Evolutionary conservation across 345 rosid genomes (phyloP).

Genomic region (Salix arbutifolia): DNA sequence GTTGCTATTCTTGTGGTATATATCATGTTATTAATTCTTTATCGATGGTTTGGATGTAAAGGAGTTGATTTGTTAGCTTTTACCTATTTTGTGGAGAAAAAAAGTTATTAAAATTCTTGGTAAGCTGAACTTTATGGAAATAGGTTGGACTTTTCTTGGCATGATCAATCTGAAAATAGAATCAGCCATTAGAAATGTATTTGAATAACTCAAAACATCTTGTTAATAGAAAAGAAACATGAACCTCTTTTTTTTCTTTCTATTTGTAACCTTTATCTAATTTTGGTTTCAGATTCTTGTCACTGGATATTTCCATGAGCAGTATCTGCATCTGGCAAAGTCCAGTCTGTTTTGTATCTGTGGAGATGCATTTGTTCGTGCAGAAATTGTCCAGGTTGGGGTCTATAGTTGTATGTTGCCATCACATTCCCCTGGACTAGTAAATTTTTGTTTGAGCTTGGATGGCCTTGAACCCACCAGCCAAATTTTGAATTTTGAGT

Average conservation of each 20-base stretch:
- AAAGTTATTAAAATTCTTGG: neutral
- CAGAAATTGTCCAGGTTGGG: constrained; percentile 66
- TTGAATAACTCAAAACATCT: neutral
- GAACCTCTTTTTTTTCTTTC: neutral
- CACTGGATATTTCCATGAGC: constrained; percentile 63
- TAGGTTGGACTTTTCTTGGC: neutral
- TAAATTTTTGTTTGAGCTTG: constrained; percentile 60
- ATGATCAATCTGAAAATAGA: neutral
- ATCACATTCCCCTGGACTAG: constrained; percentile 62
- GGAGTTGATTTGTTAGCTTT: neutral
- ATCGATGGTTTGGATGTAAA: neutral
- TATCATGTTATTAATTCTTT: neutral
- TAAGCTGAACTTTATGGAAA: neutral
- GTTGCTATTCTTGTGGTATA: neutral
- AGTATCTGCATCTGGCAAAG: constrained; percentile 47
- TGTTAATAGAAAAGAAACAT: neutral
- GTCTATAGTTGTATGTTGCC: constrained; percentile 79
- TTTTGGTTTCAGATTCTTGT: constrained; percentile 56
- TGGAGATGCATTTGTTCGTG: constrained; percentile 57
- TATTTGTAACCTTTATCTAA: neutral
- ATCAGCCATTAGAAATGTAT: neutral
- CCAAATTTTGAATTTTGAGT: constrained; percentile 71
- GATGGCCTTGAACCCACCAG: constrained; percentile 82
- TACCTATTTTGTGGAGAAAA: neutral
- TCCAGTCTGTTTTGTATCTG: constrained; percentile 65